phyloP scores from a whole-genome alignment of 176 grass and related monocot species.

The Oryza longistaminata region DNA sequence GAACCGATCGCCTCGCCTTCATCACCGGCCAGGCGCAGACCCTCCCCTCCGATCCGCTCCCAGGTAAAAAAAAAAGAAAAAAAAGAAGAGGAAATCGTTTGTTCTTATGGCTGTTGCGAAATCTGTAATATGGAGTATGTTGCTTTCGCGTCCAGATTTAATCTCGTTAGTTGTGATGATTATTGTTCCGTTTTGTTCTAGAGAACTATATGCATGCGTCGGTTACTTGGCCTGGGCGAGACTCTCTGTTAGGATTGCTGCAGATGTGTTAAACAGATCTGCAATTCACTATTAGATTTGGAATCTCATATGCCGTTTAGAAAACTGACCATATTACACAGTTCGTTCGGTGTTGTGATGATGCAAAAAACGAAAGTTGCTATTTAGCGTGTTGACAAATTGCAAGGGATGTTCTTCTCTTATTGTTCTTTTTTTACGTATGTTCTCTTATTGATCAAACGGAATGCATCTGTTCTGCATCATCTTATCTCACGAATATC shows the following conservation, averaged over 20 bases:
- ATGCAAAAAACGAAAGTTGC: background rate
- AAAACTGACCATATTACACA: background rate
- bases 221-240: background rate
- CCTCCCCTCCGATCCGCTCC: constrained; percentile 36
- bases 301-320: background rate
- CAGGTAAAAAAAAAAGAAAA: constrained; percentile 30
- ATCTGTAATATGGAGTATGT: background rate
- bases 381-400: background rate
- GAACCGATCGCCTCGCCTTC: constrained; percentile 78
- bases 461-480: background rate
- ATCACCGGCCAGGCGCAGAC: constrained; percentile 58
- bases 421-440: background rate
- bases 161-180: background rate
- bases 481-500: background rate
- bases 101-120: background rate
- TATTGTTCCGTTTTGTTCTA: background rate
- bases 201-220: background rate
- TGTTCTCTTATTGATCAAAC: background rate
- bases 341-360: background rate
- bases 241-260: background rate
- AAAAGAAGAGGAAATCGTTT: background rate
- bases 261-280: background rate
- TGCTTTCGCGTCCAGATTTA: background rate
- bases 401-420: background rate
- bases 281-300: constrained; percentile 15